A percentile compares a stretch with the other conserved stretches of the same genome.
phyloP scores from a whole-genome alignment of 805 yeast genomes.

The Sugiyamaella smithiae region DNA sequence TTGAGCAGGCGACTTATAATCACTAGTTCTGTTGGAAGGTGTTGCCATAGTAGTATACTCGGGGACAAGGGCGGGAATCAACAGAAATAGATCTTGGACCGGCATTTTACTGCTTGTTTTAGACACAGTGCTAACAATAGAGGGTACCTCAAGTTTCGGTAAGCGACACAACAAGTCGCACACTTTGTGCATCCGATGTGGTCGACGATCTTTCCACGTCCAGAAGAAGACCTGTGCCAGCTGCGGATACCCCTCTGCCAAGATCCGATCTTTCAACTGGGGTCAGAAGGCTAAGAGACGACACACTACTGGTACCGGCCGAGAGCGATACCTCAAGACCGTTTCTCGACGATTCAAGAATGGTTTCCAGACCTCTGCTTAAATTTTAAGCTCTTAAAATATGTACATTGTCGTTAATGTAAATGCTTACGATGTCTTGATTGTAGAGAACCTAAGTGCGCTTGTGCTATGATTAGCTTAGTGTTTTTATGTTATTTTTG shows the following conservation, averaged over 20 bases:
- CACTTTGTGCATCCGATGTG: slow-evolving; percentile 96
- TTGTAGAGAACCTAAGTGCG: too few relatives aligned
- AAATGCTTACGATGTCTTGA: slow-evolving; percentile 5
- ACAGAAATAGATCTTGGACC: too few relatives aligned
- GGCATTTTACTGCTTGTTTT: too few relatives aligned
- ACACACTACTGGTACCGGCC: slow-evolving; percentile 99
- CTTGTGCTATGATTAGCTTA: too few relatives aligned
- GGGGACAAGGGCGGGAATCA: too few relatives aligned
- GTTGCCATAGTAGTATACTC: too few relatives aligned
- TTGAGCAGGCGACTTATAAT: too few relatives aligned
- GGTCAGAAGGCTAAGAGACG: slow-evolving; percentile 99
- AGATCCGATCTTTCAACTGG: slow-evolving; percentile 94
- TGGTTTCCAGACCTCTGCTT: slow-evolving; percentile 89
- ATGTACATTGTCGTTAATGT: background rate
- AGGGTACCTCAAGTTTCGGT: slow-evolving; percentile 99
- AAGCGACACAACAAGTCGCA: slow-evolving; percentile 99
- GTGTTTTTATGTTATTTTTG: too few relatives aligned
- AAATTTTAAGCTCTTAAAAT: slow-evolving; percentile 1
- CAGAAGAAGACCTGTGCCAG: slow-evolving; percentile 99
- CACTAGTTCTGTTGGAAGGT: too few relatives aligned
- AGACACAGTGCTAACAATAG: too few relatives aligned
- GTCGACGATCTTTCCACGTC: slow-evolving; percentile 96
- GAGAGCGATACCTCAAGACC: slow-evolving; percentile 96
- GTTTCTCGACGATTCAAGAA: slow-evolving; percentile 98
- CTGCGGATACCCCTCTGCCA: slow-evolving; percentile 99